Evolutionary conservation across 768 basidiomycete genomes (phyloP).

Genomic region (Phylloporus scabripes): DNA sequence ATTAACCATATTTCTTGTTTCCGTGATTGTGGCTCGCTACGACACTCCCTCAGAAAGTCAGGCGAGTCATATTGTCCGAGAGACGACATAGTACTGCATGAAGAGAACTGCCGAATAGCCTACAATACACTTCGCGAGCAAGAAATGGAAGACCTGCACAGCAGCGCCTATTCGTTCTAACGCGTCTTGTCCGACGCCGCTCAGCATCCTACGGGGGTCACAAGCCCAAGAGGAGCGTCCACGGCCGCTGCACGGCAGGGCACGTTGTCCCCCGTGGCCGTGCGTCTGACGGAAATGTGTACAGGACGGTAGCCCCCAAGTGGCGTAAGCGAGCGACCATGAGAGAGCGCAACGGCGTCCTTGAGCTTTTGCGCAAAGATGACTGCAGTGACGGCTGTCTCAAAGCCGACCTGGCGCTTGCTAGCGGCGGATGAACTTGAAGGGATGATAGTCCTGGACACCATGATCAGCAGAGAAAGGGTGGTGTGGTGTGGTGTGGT

Average conservation of each 20-base stretch:
- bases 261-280: neutral
- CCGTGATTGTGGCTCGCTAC: neutral
- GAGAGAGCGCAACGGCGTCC: constrained; percentile 12
- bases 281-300: neutral
- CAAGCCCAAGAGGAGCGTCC: neutral
- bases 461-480: neutral
- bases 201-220: neutral
- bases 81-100: neutral
- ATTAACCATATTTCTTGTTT: neutral
- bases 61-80: neutral
- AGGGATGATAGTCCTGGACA: neutral
- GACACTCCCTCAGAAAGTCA: neutral
- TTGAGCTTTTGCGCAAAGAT: constrained; percentile 22
- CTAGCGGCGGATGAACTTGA: neutral
- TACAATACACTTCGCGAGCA: neutral
- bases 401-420: constrained; percentile 9
- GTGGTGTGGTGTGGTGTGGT: neutral
- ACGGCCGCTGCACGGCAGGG: neutral
- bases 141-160: neutral
- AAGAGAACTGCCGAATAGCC: neutral
- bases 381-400: constrained; percentile 20
- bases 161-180: neutral
- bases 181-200: neutral
- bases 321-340: neutral
- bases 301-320: neutral